Conservation (phyloP, 2,329 filamentous ascomycete species). For the Penicillium palitans region DNA sequence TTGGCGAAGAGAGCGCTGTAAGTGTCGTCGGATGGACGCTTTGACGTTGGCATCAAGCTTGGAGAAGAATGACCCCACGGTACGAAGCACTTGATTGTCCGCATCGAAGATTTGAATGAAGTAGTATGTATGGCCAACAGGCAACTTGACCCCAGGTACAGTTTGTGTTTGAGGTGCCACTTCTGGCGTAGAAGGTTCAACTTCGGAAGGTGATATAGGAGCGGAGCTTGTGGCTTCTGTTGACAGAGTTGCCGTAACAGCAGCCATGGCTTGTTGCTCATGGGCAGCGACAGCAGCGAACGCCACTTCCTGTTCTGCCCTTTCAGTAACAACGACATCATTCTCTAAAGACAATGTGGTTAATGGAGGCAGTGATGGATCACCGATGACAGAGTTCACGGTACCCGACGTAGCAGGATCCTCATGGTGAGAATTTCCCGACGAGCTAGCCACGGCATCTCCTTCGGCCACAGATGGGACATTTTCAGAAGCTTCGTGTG, state of each 20-base stretch:
- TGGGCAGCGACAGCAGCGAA: conserved; percentile 34
- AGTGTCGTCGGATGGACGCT: conserved; percentile 40
- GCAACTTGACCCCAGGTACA: conserved; percentile 25
- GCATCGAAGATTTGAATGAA: conserved; percentile 56
- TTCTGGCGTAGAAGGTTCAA: conserved; percentile 10
- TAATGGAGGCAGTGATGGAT: background rate
- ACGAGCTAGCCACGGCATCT: conserved; percentile 32
- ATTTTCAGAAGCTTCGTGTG: conserved; percentile 27
- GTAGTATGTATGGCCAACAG: conserved; percentile 46
- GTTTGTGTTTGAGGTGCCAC: conserved; percentile 4
- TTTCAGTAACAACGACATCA: conserved; percentile 19
- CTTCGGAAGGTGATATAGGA: conserved; percentile 13
- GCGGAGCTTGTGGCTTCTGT: conserved; percentile 13
- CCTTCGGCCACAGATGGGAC: conserved; percentile 19
- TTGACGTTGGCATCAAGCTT: conserved; percentile 44
- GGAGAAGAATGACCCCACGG: conserved; percentile 46
- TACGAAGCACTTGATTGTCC: conserved; percentile 46
- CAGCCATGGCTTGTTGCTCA: conserved; percentile 30
- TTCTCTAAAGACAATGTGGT: conserved; percentile 16
- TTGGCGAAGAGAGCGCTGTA: conserved; percentile 41
- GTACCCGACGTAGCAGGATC: background rate
- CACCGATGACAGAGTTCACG: background rate
- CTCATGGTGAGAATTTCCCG: conserved; percentile 17
- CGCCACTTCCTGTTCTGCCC: conserved; percentile 27
- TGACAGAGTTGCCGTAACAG: conserved; percentile 6